Evolutionary conservation across 2,329 filamentous ascomycete species (phyloP).

Genomic region (Penicillium sp.): DNA sequence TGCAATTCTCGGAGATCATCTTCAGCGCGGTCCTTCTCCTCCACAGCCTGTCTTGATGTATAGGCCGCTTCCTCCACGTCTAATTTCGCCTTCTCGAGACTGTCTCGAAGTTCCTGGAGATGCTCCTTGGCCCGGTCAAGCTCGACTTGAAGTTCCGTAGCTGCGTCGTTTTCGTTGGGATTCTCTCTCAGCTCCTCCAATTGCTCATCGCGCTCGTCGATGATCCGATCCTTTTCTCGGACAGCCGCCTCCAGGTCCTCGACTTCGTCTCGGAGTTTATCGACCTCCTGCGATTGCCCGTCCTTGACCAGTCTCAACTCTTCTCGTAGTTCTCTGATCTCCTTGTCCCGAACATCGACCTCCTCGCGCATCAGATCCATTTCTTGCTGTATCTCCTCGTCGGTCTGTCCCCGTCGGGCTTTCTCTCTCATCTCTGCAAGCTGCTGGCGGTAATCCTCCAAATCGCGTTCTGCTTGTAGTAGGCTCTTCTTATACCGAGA

Average conservation of each 20-base stretch:
- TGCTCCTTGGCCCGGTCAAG: constrained; percentile 47
- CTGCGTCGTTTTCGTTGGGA: constrained; percentile 42
- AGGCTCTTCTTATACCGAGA: constrained; percentile 83
- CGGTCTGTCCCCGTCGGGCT: constrained; percentile 71
- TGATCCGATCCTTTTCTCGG: constrained; percentile 70
- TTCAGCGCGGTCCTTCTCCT: constrained; percentile 52
- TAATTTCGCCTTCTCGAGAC: constrained; percentile 38
- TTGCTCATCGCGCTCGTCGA: constrained; percentile 74
- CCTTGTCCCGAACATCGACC: constrained; percentile 48
- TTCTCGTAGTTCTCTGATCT: constrained; percentile 46
- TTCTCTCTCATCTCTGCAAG: constrained; percentile 80
- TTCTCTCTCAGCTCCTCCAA: constrained; percentile 52
- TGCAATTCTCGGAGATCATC: constrained; percentile 63
- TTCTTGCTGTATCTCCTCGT: constrained; percentile 67
- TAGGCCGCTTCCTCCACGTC: constrained; percentile 45
- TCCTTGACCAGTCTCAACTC: constrained; percentile 59
- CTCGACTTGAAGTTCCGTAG: constrained; percentile 51
- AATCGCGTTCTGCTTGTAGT: constrained; percentile 75
- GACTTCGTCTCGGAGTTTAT: constrained; percentile 70
- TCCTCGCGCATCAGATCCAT: constrained; percentile 53
- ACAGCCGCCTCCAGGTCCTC: constrained; percentile 73
- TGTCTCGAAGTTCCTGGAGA: constrained; percentile 45
- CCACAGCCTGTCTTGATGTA: constrained; percentile 50
- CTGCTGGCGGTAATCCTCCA: constrained; percentile 80
- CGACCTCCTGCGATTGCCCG: constrained; percentile 57